Base-by-base conservation (phyloP, 768 basidiomycete species). In the Panus rudis region DNA sequence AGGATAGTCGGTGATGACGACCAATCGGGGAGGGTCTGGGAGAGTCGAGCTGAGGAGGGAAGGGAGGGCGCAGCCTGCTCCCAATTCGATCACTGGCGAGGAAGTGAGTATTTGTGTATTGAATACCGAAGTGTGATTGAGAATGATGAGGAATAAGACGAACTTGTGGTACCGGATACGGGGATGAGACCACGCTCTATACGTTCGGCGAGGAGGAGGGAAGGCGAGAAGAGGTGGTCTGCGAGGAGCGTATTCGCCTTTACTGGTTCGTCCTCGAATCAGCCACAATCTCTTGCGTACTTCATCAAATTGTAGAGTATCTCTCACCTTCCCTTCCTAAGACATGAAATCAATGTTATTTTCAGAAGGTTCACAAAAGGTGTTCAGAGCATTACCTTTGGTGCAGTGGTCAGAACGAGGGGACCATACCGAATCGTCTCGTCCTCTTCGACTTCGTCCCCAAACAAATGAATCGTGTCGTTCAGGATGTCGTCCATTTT, bases 211-310 rank as follows among this genome's bases (percentile, higher is more conserved):
- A 87, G 67, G 43, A 79, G 71, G 6, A 87, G 66, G 7, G 76
- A 72, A 13, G 81, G 83, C 28, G 79, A 85, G 57, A 85, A 86
- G 3, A 85, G 65, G 48, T 82, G 80, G 59, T 86, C 82, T 38
- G 82, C 84, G 17, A 86, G 66, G 8, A 84, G 67, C 12, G 80
- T 82, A 47, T 77, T 83, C 22, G 82, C 79, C 81, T 84, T 22
- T 38, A 52, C 13, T 16, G 17, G 23, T 4, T 14, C 17, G n/a
- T 37, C 6, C 21, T 3, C 11, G 19, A 8, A 4, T 22, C 4
- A 11, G 23, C n/a, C 2, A 34, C 17, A n/a, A 38, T n/a, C 32
- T 16, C 28, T 30, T 30, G 28, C 28, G 28, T 2, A n/a, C 16
- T 11, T 3, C 20, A n/a, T 6, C 21, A 17, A 33, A 33, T 22